phyloP scores from a whole-genome alignment of 2,329 filamentous ascomycete species.

The Claviceps arundinis region DNA sequence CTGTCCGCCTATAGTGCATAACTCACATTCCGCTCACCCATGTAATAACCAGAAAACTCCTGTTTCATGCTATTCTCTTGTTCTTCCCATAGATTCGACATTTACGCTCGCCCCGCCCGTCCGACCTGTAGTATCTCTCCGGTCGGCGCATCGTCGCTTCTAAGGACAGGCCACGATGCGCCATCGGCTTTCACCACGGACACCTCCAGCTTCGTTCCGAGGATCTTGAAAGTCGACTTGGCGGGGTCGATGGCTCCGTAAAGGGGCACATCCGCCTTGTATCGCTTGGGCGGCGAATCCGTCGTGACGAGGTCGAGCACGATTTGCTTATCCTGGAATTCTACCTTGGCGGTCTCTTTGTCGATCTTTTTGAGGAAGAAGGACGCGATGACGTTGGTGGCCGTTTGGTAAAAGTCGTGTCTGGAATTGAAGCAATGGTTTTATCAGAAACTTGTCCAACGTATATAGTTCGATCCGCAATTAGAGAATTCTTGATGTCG shows the following conservation, averaged over 20 bases:
- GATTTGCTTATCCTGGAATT: constrained; percentile 51
- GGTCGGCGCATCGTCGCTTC: constrained; percentile 56
- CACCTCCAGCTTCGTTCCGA: constrained; percentile 83
- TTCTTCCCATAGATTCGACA: not conserved
- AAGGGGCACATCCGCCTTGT: constrained; percentile 58
- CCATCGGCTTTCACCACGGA: constrained; percentile 59
- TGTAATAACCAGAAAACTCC: constrained; percentile 1
- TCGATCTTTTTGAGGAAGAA: constrained; percentile 97
- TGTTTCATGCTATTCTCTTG: not conserved
- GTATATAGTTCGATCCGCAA: too few species aligned
- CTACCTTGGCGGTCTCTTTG: constrained; percentile 61
- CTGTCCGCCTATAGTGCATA: not conserved
- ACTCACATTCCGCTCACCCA: constrained; percentile 1
- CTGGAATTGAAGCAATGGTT: constrained; percentile 9
- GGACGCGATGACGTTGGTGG: constrained; percentile 70
- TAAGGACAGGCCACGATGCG: constrained; percentile 71
- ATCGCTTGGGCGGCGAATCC: constrained; percentile 66
- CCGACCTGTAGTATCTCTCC: constrained; percentile 84
- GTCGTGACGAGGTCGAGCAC: constrained; percentile 73
- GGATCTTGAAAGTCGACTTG: constrained; percentile 64
- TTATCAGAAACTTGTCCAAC: not conserved
- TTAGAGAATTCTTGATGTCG: not conserved
- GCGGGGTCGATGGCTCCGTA: constrained; percentile 65
- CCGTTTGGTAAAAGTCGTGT: constrained; percentile 91
- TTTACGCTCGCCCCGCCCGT: constrained; percentile 42